These are phyloP conservation scores for Erodium maritimum DNA, from an alignment of 345 rosid species.

Conservation along the genomic window DNA sequence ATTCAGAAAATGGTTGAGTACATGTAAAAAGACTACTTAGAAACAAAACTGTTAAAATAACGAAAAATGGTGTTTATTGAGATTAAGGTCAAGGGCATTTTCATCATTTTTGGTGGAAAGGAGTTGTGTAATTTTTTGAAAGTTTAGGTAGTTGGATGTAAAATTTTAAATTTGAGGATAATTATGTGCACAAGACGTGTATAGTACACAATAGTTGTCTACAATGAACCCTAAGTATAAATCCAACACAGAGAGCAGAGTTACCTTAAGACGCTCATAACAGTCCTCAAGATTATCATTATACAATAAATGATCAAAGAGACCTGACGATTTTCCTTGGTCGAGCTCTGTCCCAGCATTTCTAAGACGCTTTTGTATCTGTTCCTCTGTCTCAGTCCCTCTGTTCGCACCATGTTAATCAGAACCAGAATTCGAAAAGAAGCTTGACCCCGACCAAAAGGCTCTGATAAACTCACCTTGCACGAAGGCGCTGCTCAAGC, in stretches of 20 bases:
- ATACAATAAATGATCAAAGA: constrained; percentile 50
- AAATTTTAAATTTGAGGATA: too few relatives aligned
- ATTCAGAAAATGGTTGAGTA: too few relatives aligned
- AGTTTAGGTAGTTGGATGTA: too few relatives aligned
- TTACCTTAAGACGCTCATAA: constrained; percentile 71
- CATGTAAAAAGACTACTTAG: too few relatives aligned
- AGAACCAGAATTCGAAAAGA: constrained; percentile 5
- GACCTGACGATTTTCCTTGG: constrained; percentile 55
- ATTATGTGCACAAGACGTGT: too few relatives aligned
- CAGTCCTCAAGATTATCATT: constrained; percentile 81
- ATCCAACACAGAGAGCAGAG: not conserved
- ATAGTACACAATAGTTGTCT: too few relatives aligned
- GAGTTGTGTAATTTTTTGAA: too few relatives aligned
- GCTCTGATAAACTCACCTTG: constrained; percentile 40
- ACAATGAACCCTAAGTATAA: too few relatives aligned
- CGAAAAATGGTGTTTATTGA: too few relatives aligned
- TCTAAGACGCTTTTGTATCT: constrained; percentile 59
- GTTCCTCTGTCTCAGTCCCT: constrained; percentile 85
- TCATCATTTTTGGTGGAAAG: too few relatives aligned
- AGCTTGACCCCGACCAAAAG: not conserved
- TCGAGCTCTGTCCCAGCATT: constrained; percentile 77
- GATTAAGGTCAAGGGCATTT: too few relatives aligned
- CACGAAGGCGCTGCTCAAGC: constrained; percentile 81
- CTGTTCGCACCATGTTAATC: constrained; percentile 26
- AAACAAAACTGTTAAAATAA: too few relatives aligned